These are phyloP conservation scores for Cryphonectria parasitica DNA, from an alignment of 2,329 filamentous ascomycete genomes.

Conservation along the genomic window DNA sequence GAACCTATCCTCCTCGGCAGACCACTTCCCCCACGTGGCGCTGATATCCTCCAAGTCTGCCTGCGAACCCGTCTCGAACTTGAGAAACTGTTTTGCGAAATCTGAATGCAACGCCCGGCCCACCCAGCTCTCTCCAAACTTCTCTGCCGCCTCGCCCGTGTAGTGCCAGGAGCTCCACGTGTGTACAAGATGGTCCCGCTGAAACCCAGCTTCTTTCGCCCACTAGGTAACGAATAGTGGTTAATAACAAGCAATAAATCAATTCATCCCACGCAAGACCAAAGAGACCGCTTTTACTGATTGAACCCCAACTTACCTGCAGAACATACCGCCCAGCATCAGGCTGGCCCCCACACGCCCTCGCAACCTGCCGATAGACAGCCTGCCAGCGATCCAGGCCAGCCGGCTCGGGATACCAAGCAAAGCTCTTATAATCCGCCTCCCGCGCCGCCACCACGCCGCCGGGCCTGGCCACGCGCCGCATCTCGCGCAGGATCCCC, in stretches of 20 bases:
- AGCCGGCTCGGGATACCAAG: constrained; percentile 19
- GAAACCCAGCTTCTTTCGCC: constrained; percentile 21
- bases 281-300: no score
- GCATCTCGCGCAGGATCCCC: constrained; percentile 45
- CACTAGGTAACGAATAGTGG: constrained; percentile 7
- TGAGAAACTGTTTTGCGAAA: constrained; percentile 23
- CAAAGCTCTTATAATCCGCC: constrained; percentile 30
- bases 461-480: constrained; percentile 47
- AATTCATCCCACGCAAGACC: no score
- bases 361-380: constrained; percentile 17
- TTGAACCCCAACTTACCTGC: constrained; percentile 4
- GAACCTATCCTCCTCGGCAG: constrained; percentile 19
- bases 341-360: constrained; percentile 21
- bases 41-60: constrained; percentile 20
- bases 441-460: constrained; percentile 45
- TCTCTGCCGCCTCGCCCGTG: constrained; percentile 22
- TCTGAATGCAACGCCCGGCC: constrained; percentile 22
- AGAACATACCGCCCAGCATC: constrained; percentile 23
- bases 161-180: constrained; percentile 24
- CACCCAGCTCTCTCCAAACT: constrained; percentile 21
- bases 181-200: neutral
- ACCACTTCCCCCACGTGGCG: constrained; percentile 20
- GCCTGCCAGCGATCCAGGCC: constrained; percentile 21
- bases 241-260: neutral
- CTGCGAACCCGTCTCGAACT: constrained; percentile 9